Evolutionary conservation across 169 alveolate species (phyloP), one percentile per base, ranked within the genome.

Genomic region (Theileria orientalis): DNA sequence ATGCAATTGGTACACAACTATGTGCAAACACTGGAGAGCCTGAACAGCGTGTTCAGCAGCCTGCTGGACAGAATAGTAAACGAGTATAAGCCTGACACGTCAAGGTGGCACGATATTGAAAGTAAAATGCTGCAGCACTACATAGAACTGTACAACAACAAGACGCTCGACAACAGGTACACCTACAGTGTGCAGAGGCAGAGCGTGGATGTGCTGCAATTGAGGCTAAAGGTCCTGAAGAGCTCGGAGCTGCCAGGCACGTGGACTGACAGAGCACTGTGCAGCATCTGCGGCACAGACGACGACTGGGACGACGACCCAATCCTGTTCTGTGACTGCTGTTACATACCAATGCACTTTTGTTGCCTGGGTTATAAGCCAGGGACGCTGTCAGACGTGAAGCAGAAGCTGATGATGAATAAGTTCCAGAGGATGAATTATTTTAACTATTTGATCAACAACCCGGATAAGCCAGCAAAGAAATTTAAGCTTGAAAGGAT

Each of bases 221-320:
- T 89, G 60, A 69, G 94, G 33, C 35, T 89, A 7, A 57, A 52
- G 51, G 69, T 85, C 47, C 37, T n/a, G 40, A 72, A 79, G 64
- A 89, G 94, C 51, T 74, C 92, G 6, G 76, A 57, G 27, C 40
- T 89, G 32, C 94, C 94, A n/a, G 62, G 77, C 49, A 77, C 67
- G 19, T 89, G 94, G 94, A 89, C 94, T 1, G 94, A 89, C 42
- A 78, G 86, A 44, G 94, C 94, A 30, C 74, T 89, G 40, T 89
- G 94, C 49, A 89, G 87, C 71, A 51, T 89, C 44, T 89, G 94
- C 60, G 85, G 90, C 29, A 69, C 77, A 14, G 94, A 86, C 52
- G 94, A 89, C 61, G 94, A 89, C 51, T 89, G 94, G 94, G 94
- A 89, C 41, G 94, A 89, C 69, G 88, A 89, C 74, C 94, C 94